phyloP scores from a whole-genome alignment of 306 rosid genomes.

The Malus fusca region DNA sequence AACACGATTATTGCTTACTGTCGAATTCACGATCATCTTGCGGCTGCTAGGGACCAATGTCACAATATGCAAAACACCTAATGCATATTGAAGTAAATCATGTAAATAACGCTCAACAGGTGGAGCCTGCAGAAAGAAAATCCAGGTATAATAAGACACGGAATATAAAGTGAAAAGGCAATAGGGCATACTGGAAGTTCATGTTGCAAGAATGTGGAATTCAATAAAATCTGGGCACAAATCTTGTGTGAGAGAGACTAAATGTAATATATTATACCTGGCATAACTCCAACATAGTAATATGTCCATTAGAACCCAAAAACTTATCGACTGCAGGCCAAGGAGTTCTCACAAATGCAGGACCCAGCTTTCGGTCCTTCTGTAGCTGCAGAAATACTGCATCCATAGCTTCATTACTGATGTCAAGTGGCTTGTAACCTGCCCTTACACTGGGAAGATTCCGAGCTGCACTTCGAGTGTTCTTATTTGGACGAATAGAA shows the following conservation, averaged over 20 bases:
- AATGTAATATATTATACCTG: conserved; percentile 51
- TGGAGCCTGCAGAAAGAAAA: conserved; percentile 69
- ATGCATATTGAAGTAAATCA: conserved; percentile 92
- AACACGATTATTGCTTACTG: conserved; percentile 82
- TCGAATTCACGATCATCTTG: conserved; percentile 76
- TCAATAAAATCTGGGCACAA: background rate
- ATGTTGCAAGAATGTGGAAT: background rate
- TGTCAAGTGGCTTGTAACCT: conserved; percentile 88
- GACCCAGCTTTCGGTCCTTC: conserved; percentile 93
- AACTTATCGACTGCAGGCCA: conserved; percentile 86
- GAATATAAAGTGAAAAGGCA: background rate
- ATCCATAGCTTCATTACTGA: conserved; percentile 90
- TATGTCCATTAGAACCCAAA: conserved; percentile 70
- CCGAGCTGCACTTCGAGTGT: conserved; percentile 74
- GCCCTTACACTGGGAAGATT: conserved; percentile 81
- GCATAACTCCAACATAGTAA: conserved; percentile 88
- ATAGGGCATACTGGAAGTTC: background rate
- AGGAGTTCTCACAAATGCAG: conserved; percentile 83
- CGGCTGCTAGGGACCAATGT: conserved; percentile 92
- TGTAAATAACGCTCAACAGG: conserved; percentile 91
- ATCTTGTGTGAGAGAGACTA: background rate
- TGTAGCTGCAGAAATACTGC: conserved; percentile 75
- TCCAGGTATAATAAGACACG: background rate
- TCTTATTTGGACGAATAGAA: conserved; percentile 88
- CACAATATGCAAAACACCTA: conserved; percentile 91